A percentile compares a stretch with the other conserved stretches of the same genome.
phyloP scores from a whole-genome alignment of 2,329 filamentous ascomycete species.

The Drechslerella dactyloides region DNA sequence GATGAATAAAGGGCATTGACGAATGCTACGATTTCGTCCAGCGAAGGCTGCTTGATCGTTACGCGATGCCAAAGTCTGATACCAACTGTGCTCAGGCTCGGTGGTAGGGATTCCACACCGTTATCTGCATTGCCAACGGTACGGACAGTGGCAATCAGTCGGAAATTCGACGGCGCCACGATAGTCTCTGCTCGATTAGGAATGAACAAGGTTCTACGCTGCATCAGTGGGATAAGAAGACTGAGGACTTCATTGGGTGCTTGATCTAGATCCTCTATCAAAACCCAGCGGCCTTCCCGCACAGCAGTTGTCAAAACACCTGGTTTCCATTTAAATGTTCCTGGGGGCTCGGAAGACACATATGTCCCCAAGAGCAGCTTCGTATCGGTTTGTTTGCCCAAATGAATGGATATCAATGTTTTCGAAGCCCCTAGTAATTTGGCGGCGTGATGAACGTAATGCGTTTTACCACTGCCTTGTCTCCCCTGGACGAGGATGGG shows the following conservation, averaged over 20 bases:
- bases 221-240: constrained; percentile 87
- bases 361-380: constrained; percentile 96
- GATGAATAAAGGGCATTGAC: constrained; percentile 73
- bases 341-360: constrained; percentile 78
- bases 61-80: constrained; percentile 84
- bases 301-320: constrained; percentile 94
- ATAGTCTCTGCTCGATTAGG: constrained; percentile 87
- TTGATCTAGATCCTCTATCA: constrained; percentile 95
- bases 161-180: constrained; percentile 81
- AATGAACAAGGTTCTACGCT: constrained; percentile 87
- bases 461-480: constrained; percentile 89
- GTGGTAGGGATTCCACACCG: constrained; percentile 69
- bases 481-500: constrained; percentile 83
- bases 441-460: constrained; percentile 80
- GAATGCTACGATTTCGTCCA: constrained; percentile 75
- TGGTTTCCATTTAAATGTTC: constrained; percentile 88
- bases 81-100: constrained; percentile 74
- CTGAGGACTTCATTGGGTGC: constrained; percentile 95
- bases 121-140: constrained; percentile 67
- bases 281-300: constrained; percentile 90
- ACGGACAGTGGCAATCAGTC: constrained; percentile 88
- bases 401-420: constrained; percentile 87
- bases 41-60: constrained; percentile 69
- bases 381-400: constrained; percentile 97
- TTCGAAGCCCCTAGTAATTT: constrained; percentile 77